Conservation (phyloP, 2,329 filamentous ascomycete genomes). For the Stagonosporopsis vannaccii region DNA sequence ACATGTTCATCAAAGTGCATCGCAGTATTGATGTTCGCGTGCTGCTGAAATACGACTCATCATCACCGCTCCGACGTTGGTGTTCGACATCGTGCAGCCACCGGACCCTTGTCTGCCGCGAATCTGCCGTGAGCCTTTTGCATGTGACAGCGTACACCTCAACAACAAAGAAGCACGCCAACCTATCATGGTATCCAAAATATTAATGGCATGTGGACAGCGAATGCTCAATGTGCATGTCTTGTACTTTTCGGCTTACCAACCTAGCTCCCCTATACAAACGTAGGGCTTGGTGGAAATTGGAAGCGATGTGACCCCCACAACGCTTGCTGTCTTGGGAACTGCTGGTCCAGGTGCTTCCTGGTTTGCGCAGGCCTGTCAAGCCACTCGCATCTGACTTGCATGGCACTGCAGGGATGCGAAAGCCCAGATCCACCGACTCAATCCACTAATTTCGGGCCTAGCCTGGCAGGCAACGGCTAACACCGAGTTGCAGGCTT, state of each 20-base stretch:
- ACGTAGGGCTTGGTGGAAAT: constrained; percentile 6
- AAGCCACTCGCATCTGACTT: constrained; percentile 38
- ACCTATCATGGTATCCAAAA: background rate
- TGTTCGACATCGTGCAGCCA: constrained; percentile 24
- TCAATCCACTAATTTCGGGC: constrained; percentile 10
- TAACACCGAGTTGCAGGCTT: constrained; percentile 5
- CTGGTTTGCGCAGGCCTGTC: constrained; percentile 31
- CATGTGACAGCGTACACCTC: constrained; percentile 20
- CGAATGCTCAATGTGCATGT: background rate
- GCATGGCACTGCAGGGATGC: constrained; percentile 30
- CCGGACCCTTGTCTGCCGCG: constrained; percentile 22
- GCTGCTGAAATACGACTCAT: constrained; percentile 20
- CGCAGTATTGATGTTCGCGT: background rate
- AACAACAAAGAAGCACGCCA: background rate
- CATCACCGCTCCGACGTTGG: constrained; percentile 9
- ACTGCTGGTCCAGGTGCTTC: constrained; percentile 25
- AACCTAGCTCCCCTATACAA: background rate
- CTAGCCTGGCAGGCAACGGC: constrained; percentile 4
- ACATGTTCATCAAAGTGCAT: background rate
- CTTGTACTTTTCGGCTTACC: background rate
- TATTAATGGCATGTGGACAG: background rate
- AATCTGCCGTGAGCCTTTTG: constrained; percentile 19
- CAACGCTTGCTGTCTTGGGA: constrained; percentile 28
- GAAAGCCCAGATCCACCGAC: constrained; percentile 31
- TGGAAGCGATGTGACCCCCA: constrained; percentile 15